Evolutionary conservation across 495 filamentous ascomycete species (phyloP), one percentile per base, ranked within the genome.

Genomic region (Trypethelium eluteriae): DNA sequence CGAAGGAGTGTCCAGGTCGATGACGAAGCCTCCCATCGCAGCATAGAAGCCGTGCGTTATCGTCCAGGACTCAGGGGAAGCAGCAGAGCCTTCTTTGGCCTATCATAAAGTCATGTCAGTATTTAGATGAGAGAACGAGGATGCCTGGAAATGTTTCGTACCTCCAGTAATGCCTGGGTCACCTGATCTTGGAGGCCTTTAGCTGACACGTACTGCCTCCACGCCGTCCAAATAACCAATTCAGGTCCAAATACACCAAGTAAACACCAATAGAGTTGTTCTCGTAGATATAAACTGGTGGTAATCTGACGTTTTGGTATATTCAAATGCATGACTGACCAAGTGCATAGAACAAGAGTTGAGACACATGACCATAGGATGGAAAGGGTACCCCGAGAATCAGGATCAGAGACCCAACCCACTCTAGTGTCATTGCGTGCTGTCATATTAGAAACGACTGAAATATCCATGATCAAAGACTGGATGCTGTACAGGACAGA

Each of bases 1-100:
- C 25, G 38, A 32, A 4, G 36, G 62, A 18, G 3, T 3, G 9
- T 39, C 11, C 25, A 3, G 6, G 4, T 62, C 50, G 25, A 76
- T 59, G 16, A 69, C 70, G 46, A 72, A 67, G 0, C 74, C 74
- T 12, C 74, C 74, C 71, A 72, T 75, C 3, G 62, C 46, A 16
- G 71, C 74, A 46, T 67, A 74, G 68, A 68, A 72, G 50, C 72
- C 39, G 6, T 46, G 10, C 10, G n/a, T n/a, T 53, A 46, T 38
- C 32, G 34, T 39, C 41, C 46, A 39, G 6, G 34, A 59, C n/a
- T n/a, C n/a, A n/a, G n/a, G n/a, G n/a, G n/a, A n/a, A n/a, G n/a
- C n/a, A n/a, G n/a, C n/a, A n/a, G n/a, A n/a, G n/a, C n/a, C n/a
- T n/a, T n/a, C n/a, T n/a, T n/a, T n/a, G n/a, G n/a, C n/a, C n/a